Conservation (phyloP, 345 rosid species). For the Eucalyptus curtisii region DNA sequence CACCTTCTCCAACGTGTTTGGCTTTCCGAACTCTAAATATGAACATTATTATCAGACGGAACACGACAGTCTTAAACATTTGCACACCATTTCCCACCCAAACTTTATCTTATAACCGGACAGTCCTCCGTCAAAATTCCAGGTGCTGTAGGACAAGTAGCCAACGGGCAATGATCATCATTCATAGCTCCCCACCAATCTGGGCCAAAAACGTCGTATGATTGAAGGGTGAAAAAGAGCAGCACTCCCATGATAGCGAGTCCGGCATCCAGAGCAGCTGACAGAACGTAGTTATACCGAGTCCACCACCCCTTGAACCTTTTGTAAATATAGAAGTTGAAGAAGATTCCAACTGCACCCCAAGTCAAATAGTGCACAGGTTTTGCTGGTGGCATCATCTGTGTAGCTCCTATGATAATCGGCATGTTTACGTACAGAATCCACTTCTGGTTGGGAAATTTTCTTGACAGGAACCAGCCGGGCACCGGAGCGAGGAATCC, state of each 20-base stretch:
- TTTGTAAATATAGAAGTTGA: conserved; percentile 52
- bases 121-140: conserved; percentile 44
- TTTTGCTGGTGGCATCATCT: conserved; percentile 46
- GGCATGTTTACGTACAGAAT: conserved; percentile 49
- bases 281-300: conserved; percentile 50
- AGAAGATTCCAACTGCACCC: conserved; percentile 53
- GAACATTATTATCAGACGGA: background rate
- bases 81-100: background rate
- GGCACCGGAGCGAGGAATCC: conserved; percentile 73
- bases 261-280: conserved; percentile 82
- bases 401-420: conserved; percentile 30
- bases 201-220: conserved; percentile 36
- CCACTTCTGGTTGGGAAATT: conserved; percentile 64
- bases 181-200: conserved; percentile 60
- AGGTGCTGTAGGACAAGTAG: conserved; percentile 52
- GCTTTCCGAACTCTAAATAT: background rate
- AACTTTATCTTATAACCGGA: conserved; percentile 24
- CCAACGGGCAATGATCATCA: conserved; percentile 51
- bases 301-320: conserved; percentile 70
- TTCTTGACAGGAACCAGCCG: conserved; percentile 38
- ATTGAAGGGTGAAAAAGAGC: conserved; percentile 49
- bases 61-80: background rate
- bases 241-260: conserved; percentile 55
- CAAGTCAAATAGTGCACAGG: conserved; percentile 52
- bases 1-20: background rate